Evolutionary conservation across 352 stramenopile species (phyloP).

Genomic region (Phytophthora europaea): DNA sequence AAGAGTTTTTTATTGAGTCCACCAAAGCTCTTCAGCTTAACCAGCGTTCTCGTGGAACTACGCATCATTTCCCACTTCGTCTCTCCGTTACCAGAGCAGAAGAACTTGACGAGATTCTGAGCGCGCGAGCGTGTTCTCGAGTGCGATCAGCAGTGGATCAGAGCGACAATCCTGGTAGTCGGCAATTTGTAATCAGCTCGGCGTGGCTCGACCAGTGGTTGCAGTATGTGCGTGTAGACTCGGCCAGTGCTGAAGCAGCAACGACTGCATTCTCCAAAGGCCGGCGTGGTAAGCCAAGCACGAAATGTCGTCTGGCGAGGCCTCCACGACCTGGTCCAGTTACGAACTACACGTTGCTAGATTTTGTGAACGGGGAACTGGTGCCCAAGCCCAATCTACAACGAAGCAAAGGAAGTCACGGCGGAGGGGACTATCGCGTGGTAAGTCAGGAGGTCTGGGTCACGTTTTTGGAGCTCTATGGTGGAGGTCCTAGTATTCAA

Average conservation of each 20-base stretch:
- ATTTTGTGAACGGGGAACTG: conserved; percentile 75
- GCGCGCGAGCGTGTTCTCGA: conserved; percentile 48
- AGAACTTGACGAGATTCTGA: conserved; percentile 69
- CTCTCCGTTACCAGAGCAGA: conserved; percentile 46
- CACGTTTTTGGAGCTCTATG: conserved; percentile 66
- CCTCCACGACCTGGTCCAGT: conserved; percentile 60
- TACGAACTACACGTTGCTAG: conserved; percentile 70
- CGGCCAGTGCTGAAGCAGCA: conserved; percentile 22
- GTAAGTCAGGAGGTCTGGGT: conserved; percentile 79
- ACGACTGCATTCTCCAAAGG: conserved; percentile 7
- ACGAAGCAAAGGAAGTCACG: conserved; percentile 50
- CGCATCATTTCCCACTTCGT: conserved; percentile 36
- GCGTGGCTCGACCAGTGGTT: conserved; percentile 77
- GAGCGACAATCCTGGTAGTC: conserved; percentile 10
- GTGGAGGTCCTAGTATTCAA: conserved; percentile 73
- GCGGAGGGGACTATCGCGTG: conserved; percentile 63
- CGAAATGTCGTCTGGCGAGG: conserved; percentile 20
- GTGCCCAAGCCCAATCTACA: conserved; percentile 52
- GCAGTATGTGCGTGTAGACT: conserved; percentile 68
- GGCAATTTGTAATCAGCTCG: conserved; percentile 68
- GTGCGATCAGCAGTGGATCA: conserved; percentile 17
- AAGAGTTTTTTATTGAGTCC: conserved; percentile 41
- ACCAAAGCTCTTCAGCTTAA: conserved; percentile 39
- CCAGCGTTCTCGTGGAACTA: conserved; percentile 17
- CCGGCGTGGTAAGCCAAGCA: conserved; percentile 15